phyloP scores from a whole-genome alignment of 2,329 filamentous ascomycete species.

The Botrytis sinoallii region DNA sequence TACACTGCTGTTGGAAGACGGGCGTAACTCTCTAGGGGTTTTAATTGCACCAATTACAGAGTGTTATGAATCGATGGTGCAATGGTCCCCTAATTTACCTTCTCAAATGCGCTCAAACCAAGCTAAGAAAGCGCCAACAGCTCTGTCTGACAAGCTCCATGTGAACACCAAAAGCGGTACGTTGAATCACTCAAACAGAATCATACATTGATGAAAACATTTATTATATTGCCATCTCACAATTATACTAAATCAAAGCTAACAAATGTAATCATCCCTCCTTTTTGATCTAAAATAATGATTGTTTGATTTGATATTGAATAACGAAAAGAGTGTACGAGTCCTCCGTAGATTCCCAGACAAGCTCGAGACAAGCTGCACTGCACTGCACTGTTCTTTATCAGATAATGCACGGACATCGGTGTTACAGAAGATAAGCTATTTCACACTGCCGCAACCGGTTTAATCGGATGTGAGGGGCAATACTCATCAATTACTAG shows the following conservation, averaged over 20 bases:
- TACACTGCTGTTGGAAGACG: background rate
- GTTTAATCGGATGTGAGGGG: background rate
- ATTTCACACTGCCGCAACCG: background rate
- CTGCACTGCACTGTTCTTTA: background rate
- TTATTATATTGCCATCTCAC: no score
- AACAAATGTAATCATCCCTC: background rate
- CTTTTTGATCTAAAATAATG: background rate
- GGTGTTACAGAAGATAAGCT: background rate
- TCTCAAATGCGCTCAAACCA: conserved; percentile 21
- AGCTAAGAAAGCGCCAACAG: background rate
- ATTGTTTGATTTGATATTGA: background rate
- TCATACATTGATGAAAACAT: background rate
- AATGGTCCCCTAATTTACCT: conserved; percentile 4
- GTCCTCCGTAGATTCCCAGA: background rate
- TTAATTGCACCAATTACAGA: background rate
- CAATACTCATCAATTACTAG: background rate
- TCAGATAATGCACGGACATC: background rate
- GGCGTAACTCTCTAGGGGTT: background rate
- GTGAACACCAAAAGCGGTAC: background rate
- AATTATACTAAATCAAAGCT: background rate
- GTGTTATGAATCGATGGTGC: background rate
- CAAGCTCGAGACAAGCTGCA: background rate
- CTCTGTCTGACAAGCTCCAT: background rate
- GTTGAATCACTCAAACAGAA: background rate
- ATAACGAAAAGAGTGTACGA: background rate